Evolutionary conservation across 2,329 filamentous ascomycete species (phyloP).

Genomic region (Alternaria dauci): DNA sequence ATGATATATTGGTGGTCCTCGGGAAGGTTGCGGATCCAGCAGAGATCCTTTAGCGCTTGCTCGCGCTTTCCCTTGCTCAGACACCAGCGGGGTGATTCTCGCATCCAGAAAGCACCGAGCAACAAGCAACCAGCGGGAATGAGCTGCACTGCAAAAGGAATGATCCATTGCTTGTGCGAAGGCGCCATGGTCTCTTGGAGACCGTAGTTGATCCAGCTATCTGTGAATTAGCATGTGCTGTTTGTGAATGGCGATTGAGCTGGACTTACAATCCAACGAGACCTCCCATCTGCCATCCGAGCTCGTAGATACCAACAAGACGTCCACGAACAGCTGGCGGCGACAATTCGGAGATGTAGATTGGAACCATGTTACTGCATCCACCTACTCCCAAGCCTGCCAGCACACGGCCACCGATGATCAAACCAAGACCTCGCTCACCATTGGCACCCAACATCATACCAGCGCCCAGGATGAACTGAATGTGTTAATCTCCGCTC

Average conservation of each 20-base stretch:
- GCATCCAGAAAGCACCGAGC: conserved; percentile 54
- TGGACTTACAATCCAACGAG: conserved; percentile 43
- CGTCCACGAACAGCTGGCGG: conserved; percentile 67
- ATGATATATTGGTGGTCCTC: conserved; percentile 71
- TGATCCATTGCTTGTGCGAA: conserved; percentile 56
- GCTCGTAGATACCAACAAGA: conserved; percentile 59
- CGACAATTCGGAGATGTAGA: conserved; percentile 67
- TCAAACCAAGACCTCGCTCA: conserved; percentile 61
- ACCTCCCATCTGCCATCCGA: conserved; percentile 61
- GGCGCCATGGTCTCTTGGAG: conserved; percentile 55
- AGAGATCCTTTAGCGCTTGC: conserved; percentile 56
- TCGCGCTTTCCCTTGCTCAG: conserved; percentile 53
- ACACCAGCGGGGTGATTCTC: conserved; percentile 57
- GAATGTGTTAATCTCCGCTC: background rate
- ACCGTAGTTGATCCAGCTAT: conserved; percentile 55
- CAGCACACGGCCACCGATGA: conserved; percentile 66
- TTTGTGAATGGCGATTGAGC: conserved; percentile 47
- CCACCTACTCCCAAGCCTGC: conserved; percentile 66
- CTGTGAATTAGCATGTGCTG: conserved; percentile 43
- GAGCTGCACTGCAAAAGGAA: conserved; percentile 68
- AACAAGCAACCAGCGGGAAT: conserved; percentile 70
- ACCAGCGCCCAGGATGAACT: conserved; percentile 73
- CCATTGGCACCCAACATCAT: conserved; percentile 69
- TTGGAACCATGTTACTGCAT: conserved; percentile 65
- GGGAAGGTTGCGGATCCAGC: conserved; percentile 70